Percentiles rank a stretch among this genome's conserved stretches.
phyloP scores from a whole-genome alignment of 2,329 filamentous ascomycete species.

The Colletotrichum tropicicola region DNA sequence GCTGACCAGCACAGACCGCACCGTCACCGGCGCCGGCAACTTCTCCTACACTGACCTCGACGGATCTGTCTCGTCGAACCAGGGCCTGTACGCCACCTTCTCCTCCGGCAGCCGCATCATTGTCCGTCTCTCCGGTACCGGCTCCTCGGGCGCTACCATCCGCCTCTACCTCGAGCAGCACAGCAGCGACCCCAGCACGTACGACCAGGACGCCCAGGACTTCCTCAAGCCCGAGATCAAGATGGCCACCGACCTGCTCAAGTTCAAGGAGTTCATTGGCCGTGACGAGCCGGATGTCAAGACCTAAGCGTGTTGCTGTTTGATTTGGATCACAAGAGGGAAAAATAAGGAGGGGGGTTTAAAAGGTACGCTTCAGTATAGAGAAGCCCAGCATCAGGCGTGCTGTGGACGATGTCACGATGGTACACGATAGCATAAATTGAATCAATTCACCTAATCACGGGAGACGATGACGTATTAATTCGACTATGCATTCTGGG shows the following conservation, averaged over 20 bases:
- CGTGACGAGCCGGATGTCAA: conserved; percentile 95
- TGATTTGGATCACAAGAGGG: not conserved
- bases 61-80: conserved; percentile 93
- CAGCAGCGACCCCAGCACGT: conserved; percentile 81
- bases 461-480: not conserved
- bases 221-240: conserved; percentile 92
- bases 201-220: conserved; percentile 86
- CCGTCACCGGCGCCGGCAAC: conserved; percentile 89
- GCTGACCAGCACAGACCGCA: conserved; percentile 65
- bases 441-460: conserved; percentile 29
- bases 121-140: conserved; percentile 93
- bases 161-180: conserved; percentile 98
- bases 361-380: conserved; percentile 26
- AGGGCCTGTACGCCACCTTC: conserved; percentile 95
- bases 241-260: conserved; percentile 84
- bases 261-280: conserved; percentile 93
- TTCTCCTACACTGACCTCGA: conserved; percentile 99
- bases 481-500: no score
- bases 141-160: conserved; percentile 94
- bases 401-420: conserved; percentile 27
- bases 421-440: conserved; percentile 30
- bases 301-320: conserved; percentile 66
- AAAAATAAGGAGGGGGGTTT: not conserved
- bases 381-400: conserved; percentile 16
- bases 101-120: conserved; percentile 95